phyloP scores from a whole-genome alignment of 495 filamentous ascomycete genomes.

The Talaromyces borbonicus region DNA sequence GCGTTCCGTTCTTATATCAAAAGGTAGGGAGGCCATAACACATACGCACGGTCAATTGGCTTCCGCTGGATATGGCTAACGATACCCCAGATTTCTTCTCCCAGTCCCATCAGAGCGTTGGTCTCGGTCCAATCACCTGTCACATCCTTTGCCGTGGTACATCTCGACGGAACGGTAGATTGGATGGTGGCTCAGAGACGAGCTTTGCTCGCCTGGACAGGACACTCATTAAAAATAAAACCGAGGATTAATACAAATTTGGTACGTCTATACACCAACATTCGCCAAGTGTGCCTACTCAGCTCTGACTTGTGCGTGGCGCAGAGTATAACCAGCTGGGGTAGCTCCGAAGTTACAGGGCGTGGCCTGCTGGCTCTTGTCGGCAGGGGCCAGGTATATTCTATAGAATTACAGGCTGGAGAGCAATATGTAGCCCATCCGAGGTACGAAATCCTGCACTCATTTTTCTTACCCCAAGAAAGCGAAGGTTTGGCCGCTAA shows the following conservation, averaged over 20 bases:
- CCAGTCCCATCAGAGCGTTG: conserved; percentile 73
- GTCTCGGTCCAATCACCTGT: conserved; percentile 76
- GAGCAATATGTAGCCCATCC: conserved; percentile 86
- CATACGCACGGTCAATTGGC: background rate
- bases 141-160: conserved; percentile 75
- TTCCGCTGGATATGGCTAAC: too few relatives aligned
- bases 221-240: conserved; percentile 64
- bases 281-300: conserved; percentile 13
- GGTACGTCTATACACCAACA: conserved; percentile 27
- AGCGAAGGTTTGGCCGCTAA: background rate
- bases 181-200: conserved; percentile 86
- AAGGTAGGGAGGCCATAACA: conserved; percentile 30
- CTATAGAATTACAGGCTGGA: conserved; percentile 61
- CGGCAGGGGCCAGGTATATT: conserved; percentile 78
- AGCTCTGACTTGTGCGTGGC: conserved; percentile 24
- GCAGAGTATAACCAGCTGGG: conserved; percentile 79
- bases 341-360: conserved; percentile 76
- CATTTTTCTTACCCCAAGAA: background rate
- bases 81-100: conserved; percentile 77
- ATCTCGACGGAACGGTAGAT: conserved; percentile 89
- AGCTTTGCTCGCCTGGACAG: conserved; percentile 92
- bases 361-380: conserved; percentile 77
- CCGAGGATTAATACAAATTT: conserved; percentile 67
- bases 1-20: conserved; percentile 93
- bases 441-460: conserved; percentile 39